These are phyloP conservation scores for Pythium monospermum DNA, from an alignment of 352 stramenopile species.

Conservation along the genomic window DNA sequence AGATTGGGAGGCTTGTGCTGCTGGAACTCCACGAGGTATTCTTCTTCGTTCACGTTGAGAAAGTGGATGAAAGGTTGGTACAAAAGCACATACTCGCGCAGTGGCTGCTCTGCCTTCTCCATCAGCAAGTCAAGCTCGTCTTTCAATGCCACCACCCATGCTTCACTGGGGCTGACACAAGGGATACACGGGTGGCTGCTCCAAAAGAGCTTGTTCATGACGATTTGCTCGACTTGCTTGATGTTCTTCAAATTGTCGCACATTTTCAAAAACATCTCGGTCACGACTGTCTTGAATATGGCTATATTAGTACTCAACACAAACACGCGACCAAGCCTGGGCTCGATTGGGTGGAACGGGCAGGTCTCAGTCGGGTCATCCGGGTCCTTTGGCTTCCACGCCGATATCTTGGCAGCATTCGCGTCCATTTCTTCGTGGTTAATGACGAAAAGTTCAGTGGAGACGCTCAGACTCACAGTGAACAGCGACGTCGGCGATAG, in stretches of 20 bases:
- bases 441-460: slow-evolving; percentile 63
- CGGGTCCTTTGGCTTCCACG: slow-evolving; percentile 62
- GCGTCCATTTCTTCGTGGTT: slow-evolving; percentile 73
- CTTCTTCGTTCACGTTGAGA: slow-evolving; percentile 88
- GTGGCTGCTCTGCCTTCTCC: slow-evolving; percentile 46
- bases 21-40: slow-evolving; percentile 73
- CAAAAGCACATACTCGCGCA: slow-evolving; percentile 73
- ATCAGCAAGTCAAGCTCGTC: slow-evolving; percentile 53
- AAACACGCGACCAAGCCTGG: slow-evolving; percentile 46
- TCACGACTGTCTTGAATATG: slow-evolving; percentile 49
- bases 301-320: slow-evolving; percentile 61
- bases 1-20: slow-evolving; percentile 72
- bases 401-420: slow-evolving; percentile 34
- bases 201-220: slow-evolving; percentile 96
- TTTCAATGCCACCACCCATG: slow-evolving; percentile 69
- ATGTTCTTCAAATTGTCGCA: slow-evolving; percentile 80
- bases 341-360: slow-evolving; percentile 40
- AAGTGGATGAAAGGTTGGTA: slow-evolving; percentile 87
- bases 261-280: slow-evolving; percentile 77
- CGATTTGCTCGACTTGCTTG: slow-evolving; percentile 85
- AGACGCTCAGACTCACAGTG: slow-evolving; percentile 64
- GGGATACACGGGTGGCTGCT: slow-evolving; percentile 87
- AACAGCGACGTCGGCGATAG: slow-evolving; percentile 61
- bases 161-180: slow-evolving; percentile 78
- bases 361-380: slow-evolving; percentile 64